Conservation (phyloP, 2,329 filamentous ascomycete genomes). For the Pyrenophora graminea region DNA sequence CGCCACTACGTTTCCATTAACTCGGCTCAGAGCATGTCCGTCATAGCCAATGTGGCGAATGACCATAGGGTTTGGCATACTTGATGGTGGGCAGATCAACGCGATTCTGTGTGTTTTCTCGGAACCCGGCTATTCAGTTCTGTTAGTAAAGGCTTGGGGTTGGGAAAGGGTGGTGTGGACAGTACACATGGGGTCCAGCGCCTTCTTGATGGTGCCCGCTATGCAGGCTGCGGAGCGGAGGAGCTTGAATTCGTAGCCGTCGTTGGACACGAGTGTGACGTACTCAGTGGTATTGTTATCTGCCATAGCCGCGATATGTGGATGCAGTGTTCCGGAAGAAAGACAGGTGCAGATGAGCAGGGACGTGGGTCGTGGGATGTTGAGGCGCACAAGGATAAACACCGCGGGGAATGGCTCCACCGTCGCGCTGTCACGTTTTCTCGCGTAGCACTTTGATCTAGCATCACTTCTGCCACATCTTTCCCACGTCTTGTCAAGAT, state of each 20-base stretch:
- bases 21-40: background rate
- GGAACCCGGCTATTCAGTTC: constrained; percentile 60
- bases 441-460: constrained; percentile 18
- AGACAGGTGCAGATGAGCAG: background rate
- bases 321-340: background rate
- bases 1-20: constrained; percentile 56
- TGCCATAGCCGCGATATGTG: constrained; percentile 22
- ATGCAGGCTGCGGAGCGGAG: constrained; percentile 71
- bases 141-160: background rate
- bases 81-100: constrained; percentile 74
- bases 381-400: background rate
- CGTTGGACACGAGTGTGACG: constrained; percentile 74
- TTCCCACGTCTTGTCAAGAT: too few species aligned
- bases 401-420: constrained; percentile 10
- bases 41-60: background rate
- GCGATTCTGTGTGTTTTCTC: constrained; percentile 66
- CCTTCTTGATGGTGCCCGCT: constrained; percentile 73
- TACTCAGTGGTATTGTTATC: constrained; percentile 61
- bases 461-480: background rate
- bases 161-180: background rate
- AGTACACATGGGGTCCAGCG: constrained; percentile 71
- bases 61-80: constrained; percentile 50
- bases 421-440: constrained; percentile 33
- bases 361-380: background rate
- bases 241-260: constrained; percentile 77